Conservation (phyloP, 2,329 filamentous ascomycete genomes). For the Tricladium varicosporioides region DNA sequence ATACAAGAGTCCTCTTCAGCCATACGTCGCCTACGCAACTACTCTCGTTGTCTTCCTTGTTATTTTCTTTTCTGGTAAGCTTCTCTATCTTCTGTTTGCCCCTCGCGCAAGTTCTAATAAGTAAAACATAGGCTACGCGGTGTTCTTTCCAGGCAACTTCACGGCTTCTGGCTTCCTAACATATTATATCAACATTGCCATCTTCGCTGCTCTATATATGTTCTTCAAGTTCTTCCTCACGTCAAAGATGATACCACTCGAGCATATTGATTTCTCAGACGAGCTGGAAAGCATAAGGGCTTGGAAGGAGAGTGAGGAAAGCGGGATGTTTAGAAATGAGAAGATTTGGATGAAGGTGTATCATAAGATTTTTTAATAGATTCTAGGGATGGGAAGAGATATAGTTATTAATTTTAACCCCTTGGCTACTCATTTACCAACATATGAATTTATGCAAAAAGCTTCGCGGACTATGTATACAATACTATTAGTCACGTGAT, state of each 20-base stretch:
- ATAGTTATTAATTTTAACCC: too few species aligned
- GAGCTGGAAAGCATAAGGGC: slow-evolving; percentile 4
- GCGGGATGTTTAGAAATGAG: background rate
- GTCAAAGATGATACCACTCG: slow-evolving; percentile 33
- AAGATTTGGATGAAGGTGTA: slow-evolving; percentile 10
- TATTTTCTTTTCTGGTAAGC: slow-evolving; percentile 10
- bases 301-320: slow-evolving; percentile 23
- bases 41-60: slow-evolving; percentile 27
- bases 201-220: slow-evolving; percentile 58
- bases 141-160: slow-evolving; percentile 68
- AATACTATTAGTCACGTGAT: too few species aligned
- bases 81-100: background rate
- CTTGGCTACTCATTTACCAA: too few species aligned
- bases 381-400: too few species aligned
- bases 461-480: too few species aligned
- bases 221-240: slow-evolving; percentile 52
- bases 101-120: background rate
- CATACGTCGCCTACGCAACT: slow-evolving; percentile 60
- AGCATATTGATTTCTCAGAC: slow-evolving; percentile 35
- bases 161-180: slow-evolving; percentile 61
- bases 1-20: slow-evolving; percentile 52
- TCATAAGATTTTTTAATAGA: slow-evolving; percentile 15
- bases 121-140: slow-evolving; percentile 50
- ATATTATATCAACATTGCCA: slow-evolving; percentile 62
- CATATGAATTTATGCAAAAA: too few species aligned